Base-by-base conservation (phyloP, 2,329 filamentous ascomycete species). In the Colletotrichum lentis region DNA sequence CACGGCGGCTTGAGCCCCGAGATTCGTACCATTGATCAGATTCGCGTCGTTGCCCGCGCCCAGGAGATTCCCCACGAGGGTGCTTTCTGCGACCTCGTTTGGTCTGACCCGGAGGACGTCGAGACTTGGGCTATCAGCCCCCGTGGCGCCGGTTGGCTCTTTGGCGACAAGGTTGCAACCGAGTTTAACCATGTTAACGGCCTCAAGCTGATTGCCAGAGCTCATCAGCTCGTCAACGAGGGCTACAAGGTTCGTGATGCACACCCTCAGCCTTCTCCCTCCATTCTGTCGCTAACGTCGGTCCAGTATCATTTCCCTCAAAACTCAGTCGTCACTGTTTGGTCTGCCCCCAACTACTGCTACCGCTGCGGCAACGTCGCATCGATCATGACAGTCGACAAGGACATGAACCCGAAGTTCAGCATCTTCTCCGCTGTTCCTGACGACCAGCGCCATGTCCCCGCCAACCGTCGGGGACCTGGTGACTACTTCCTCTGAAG, bases 61-160 rank as follows among this genome's bases (percentile, higher is more conserved):
- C 91, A 97, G 74, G 96, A 99, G 79, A 99, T 99, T 73, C 96
- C 96, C 7, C 96, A 99, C 76, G 96, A 99, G 81, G 96, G 96
- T 6, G 96, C 96, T 2, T 99, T 99, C 89, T 97, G 96, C 58
- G 96, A 99, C 77, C 83, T 99, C 46, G 96, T 99, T 7, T 99
- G 96, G 96, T 97, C 93, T 62, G 96, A 99, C 77, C 96, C 96
- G 1, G 96, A 99, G 76, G 96, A 99, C 73, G 90, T 96, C 57
- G 95, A 98, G 75, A 96, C 97, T 71, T 99, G 97, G 86, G 95
- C 93, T 18, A 88, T 99, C 67, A 97, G 93, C 66, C 96, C 96
- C 8, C 87, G 96, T 73, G 96, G 96, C 43, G 96, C 96, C n/a
- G 96, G 96, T 0, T 99, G 97, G 84, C 93, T 97, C 0, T 99